A percentile compares a stretch with the other conserved stretches of the same genome.
phyloP scores from a whole-genome alignment of 1,284 basidiomycete species.

The Earliella scabrosa region DNA sequence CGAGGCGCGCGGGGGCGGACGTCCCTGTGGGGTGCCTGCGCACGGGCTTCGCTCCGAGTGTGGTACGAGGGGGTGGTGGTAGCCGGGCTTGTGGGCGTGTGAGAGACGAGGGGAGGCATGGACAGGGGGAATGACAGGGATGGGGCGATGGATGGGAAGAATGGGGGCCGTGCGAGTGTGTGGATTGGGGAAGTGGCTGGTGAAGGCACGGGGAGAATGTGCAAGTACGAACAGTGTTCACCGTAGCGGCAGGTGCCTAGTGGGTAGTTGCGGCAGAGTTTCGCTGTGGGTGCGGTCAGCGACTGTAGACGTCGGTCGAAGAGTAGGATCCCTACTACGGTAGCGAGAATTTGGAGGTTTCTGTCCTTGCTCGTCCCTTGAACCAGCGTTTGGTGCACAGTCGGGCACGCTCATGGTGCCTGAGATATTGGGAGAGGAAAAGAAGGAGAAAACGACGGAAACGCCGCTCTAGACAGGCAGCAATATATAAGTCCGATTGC shows the following conservation, averaged over 20 bases:
- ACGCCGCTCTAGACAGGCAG: background rate
- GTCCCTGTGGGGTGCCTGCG: background rate
- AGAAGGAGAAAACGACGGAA: background rate
- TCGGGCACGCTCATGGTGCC: background rate
- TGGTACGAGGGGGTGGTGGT: background rate
- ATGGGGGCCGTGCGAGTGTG: conserved; percentile 2
- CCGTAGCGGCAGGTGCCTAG: conserved; percentile 34
- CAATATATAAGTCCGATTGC: conserved; percentile 5
- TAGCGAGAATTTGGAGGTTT: conserved; percentile 11
- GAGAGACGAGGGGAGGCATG: background rate
- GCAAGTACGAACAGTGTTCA: conserved; percentile 33
- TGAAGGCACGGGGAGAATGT: conserved; percentile 16
- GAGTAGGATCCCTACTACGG: conserved; percentile 13
- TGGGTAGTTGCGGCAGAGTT: conserved; percentile 34
- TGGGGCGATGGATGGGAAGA: conserved; percentile 6
- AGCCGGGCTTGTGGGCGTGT: background rate
- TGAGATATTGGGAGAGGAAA: background rate
- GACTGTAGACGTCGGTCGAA: no score
- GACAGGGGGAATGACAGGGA: background rate
- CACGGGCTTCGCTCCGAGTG: background rate
- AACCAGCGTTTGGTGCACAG: background rate
- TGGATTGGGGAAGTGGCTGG: conserved; percentile 6
- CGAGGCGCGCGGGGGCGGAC: conserved; percentile 2
- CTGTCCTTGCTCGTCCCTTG: background rate
- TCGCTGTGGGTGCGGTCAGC: conserved; percentile 21